Evolutionary conservation across 2,329 filamentous ascomycete genomes (phyloP).

Genomic region (Neofusicoccum umdonicola): DNA sequence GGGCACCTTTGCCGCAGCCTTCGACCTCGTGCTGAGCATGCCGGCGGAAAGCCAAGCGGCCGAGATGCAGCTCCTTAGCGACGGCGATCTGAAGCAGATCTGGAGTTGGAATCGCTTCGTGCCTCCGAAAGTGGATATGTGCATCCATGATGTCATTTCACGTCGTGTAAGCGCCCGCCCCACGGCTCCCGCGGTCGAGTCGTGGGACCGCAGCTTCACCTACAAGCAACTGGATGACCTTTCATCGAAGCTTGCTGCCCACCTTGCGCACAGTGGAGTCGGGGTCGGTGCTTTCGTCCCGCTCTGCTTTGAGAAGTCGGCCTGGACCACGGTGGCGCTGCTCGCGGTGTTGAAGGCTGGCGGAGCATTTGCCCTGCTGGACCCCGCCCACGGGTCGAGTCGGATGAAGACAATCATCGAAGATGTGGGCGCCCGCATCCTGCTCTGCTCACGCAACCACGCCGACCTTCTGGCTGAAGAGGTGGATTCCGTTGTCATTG

Average conservation of each 20-base stretch:
- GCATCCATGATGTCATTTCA: background rate
- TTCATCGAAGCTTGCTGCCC: slow-evolving; percentile 30
- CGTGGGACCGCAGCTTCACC: slow-evolving; percentile 33
- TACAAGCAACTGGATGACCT: slow-evolving; percentile 30
- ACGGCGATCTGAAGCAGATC: slow-evolving; percentile 12
- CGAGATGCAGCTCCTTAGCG: slow-evolving; percentile 38
- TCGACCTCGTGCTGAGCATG: slow-evolving; percentile 13
- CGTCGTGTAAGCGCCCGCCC: slow-evolving; percentile 18
- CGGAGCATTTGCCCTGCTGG: background rate
- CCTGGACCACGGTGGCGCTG: slow-evolving; percentile 35
- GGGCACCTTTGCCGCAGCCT: background rate
- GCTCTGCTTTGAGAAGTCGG: slow-evolving; percentile 40
- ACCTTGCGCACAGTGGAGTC: slow-evolving; percentile 31
- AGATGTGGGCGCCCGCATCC: slow-evolving; percentile 28
- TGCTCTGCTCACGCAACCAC: slow-evolving; percentile 38
- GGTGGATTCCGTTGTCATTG: slow-evolving; percentile 47
- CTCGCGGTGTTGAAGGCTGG: slow-evolving; percentile 39
- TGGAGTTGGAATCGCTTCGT: background rate
- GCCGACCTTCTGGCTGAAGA: slow-evolving; percentile 46
- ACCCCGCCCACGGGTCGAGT: slow-evolving; percentile 28
- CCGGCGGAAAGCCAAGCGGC: slow-evolving; percentile 41
- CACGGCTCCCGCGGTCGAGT: slow-evolving; percentile 30
- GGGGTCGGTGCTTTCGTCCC: slow-evolving; percentile 34
- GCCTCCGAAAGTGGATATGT: slow-evolving; percentile 20
- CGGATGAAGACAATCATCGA: slow-evolving; percentile 32